phyloP scores from a whole-genome alignment of 116 monocot genomes.

The Trichopus zeylanicus region DNA sequence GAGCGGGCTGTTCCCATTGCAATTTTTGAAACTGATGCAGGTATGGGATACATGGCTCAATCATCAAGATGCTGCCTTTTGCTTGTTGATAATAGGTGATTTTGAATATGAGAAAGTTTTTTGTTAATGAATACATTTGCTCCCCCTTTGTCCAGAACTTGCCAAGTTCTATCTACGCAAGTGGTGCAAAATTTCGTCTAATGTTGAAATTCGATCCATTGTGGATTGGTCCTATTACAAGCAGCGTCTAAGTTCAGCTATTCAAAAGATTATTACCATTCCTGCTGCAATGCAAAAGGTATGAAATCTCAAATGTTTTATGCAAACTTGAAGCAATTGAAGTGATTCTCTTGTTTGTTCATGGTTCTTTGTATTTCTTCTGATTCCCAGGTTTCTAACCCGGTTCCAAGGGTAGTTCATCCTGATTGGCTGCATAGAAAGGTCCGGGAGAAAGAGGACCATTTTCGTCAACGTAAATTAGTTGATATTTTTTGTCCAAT shows the following conservation, averaged over 20 bases:
- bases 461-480: constrained; percentile 83
- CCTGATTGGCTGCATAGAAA: constrained; percentile 98
- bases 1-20: constrained; percentile 95
- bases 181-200: constrained; percentile 89
- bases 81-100: background rate
- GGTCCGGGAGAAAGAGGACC: constrained; percentile 80
- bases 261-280: constrained; percentile 98
- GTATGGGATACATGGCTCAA: constrained; percentile 21
- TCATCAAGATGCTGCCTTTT: background rate
- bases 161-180: constrained; percentile 72
- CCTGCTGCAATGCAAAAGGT: constrained; percentile 99
- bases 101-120: background rate
- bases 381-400: constrained; percentile 68
- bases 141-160: constrained; percentile 41
- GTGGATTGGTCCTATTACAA: constrained; percentile 98
- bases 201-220: constrained; percentile 66
- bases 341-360: background rate
- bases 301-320: background rate
- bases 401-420: constrained; percentile 92
- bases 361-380: background rate
- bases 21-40: constrained; percentile 86
- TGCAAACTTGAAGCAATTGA: too few relatives aligned
- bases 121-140: background rate
- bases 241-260: constrained; percentile 80
- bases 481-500: constrained; percentile 58